These are phyloP conservation scores for Phytophthora sp. DNA, from an alignment of 352 stramenopile genomes.

Conservation along the genomic window DNA sequence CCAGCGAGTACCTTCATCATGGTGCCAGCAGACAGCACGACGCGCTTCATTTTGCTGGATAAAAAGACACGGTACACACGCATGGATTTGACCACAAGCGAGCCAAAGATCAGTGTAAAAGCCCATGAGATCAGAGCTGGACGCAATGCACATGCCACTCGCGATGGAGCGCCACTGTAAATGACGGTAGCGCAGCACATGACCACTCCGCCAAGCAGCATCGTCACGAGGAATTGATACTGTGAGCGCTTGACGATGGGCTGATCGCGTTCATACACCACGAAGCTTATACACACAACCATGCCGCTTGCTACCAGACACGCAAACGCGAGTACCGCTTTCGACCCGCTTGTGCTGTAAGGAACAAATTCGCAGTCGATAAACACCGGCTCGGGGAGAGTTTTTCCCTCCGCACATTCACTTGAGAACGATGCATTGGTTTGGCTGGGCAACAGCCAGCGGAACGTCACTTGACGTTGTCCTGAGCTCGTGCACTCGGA, in stretches of 20 bases:
- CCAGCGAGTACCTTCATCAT: slow-evolving; percentile 51
- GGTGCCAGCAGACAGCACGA: slow-evolving; percentile 41
- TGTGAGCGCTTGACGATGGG: slow-evolving; percentile 75
- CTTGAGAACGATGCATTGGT: slow-evolving; percentile 35
- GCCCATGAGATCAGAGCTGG: slow-evolving; percentile 41
- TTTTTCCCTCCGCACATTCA: slow-evolving; percentile 42
- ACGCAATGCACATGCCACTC: slow-evolving; percentile 38
- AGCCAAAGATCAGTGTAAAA: slow-evolving; percentile 65
- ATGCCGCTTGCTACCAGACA: slow-evolving; percentile 33
- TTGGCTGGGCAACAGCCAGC: slow-evolving; percentile 40
- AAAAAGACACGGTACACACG: slow-evolving; percentile 62
- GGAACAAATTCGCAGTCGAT: slow-evolving; percentile 58
- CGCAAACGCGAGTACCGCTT: slow-evolving; percentile 25
- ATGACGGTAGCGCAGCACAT: slow-evolving; percentile 47
- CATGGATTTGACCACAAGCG: slow-evolving; percentile 56
- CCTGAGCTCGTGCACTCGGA: slow-evolving; percentile 34
- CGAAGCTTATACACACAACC: slow-evolving; percentile 36
- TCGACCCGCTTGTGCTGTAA: slow-evolving; percentile 29
- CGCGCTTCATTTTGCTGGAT: slow-evolving; percentile 45
- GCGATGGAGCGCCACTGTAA: slow-evolving; percentile 53
- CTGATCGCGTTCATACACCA: slow-evolving; percentile 41
- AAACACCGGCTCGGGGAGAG: slow-evolving; percentile 27
- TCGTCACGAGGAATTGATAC: slow-evolving; percentile 61
- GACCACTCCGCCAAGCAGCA: slow-evolving; percentile 58
- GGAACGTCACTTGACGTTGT: slow-evolving; percentile 32